These are phyloP conservation scores for Vigna trinervia DNA, from an alignment of 306 rosid species.

Conservation along the genomic window DNA sequence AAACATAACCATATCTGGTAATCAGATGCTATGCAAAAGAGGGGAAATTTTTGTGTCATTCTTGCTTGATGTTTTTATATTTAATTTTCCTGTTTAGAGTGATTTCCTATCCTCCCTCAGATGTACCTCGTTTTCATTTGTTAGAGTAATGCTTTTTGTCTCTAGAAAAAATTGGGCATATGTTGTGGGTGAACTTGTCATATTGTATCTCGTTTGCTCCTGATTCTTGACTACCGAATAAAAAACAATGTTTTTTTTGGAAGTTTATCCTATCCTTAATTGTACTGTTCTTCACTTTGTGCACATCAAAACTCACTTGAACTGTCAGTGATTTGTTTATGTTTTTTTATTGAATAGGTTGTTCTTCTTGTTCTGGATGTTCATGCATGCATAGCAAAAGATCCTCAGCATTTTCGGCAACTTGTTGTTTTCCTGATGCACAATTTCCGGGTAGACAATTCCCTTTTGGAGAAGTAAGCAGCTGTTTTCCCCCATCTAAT, in stretches of 20 bases:
- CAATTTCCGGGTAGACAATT: conserved; percentile 76
- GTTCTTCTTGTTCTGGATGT: conserved; percentile 96
- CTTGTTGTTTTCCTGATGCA: conserved; percentile 86
- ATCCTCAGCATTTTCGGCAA: conserved; percentile 78
- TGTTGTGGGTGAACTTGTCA: conserved; percentile 26
- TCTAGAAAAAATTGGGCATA: neutral
- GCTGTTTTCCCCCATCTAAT: conserved; percentile 39
- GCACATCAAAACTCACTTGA: conserved; percentile 1
- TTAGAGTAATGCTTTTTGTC: neutral
- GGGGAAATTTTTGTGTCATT: neutral
- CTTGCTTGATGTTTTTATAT: neutral
- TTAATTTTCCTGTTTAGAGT: neutral
- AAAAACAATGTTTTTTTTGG: neutral
- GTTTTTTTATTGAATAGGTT: conserved; percentile 61
- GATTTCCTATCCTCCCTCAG: neutral
- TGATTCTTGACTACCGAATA: conserved; percentile 27
- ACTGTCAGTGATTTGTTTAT: conserved; percentile 32
- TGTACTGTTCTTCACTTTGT: conserved; percentile 9
- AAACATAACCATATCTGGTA: neutral
- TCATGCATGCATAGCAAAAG: conserved; percentile 94
- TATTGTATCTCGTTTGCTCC: conserved; percentile 25
- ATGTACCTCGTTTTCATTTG: neutral
- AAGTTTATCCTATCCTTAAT: conserved; percentile 32
- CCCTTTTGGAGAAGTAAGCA: conserved; percentile 92
- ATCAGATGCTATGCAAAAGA: conserved; percentile 7